phyloP scores from a whole-genome alignment of 768 basidiomycete genomes.

The Myochromella boudieri region DNA sequence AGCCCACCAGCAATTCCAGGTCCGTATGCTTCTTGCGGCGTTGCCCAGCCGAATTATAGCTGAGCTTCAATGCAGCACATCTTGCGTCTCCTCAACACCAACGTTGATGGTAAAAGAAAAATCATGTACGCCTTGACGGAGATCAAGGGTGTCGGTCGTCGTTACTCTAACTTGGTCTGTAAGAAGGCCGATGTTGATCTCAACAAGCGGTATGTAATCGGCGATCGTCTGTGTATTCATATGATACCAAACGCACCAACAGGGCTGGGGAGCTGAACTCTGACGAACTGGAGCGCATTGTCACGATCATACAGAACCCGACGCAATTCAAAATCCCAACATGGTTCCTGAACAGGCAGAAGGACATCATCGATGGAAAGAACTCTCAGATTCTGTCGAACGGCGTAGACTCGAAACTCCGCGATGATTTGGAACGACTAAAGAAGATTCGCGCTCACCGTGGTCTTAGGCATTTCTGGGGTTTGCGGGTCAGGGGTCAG shows the following conservation, averaged over 20 bases:
- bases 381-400: constrained; percentile 95
- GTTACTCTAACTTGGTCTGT: constrained; percentile 98
- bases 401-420: constrained; percentile 94
- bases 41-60: neutral
- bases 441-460: constrained; percentile 99
- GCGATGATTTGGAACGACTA: constrained; percentile 96
- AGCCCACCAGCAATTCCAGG: constrained; percentile 94
- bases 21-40: constrained; percentile 28
- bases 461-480: constrained; percentile 91
- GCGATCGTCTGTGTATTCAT: neutral
- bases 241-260: neutral
- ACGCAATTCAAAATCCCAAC: constrained; percentile 99
- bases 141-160: constrained; percentile 99
- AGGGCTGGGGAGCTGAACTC: constrained; percentile 99
- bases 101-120: constrained; percentile 99
- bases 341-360: constrained; percentile 99
- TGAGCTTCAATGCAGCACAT: constrained; percentile 71
- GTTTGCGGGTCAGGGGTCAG: constrained; percentile 94
- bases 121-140: constrained; percentile 99
- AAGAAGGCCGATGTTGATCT: constrained; percentile 99
- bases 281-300: constrained; percentile 97
- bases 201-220: constrained; percentile 91
- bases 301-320: constrained; percentile 99
- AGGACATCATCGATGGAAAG: constrained; percentile 97
- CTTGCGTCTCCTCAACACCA: constrained; percentile 98